Evolutionary conservation across 1,284 basidiomycete species (phyloP).

Genomic region (Ganoderma boninense): DNA sequence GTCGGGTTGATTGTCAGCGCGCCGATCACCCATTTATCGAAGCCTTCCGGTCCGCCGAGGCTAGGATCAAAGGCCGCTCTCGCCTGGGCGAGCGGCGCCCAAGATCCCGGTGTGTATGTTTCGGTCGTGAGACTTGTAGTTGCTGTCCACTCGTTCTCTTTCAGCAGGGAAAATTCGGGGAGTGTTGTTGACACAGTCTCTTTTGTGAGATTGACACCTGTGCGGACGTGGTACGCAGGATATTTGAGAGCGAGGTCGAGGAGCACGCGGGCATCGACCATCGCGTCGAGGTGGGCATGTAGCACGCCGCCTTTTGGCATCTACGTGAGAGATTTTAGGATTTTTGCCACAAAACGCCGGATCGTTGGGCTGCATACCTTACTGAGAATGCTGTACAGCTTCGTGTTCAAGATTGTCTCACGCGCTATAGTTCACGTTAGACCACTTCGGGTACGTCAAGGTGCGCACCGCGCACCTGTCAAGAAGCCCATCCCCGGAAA

Average conservation of each 20-base stretch:
- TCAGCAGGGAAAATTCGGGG: conserved; percentile 60
- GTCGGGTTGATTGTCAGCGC: conserved; percentile 69
- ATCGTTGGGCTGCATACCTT: conserved; percentile 50
- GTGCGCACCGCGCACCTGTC: conserved; percentile 5
- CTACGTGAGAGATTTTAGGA: conserved; percentile 41
- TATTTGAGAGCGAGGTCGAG: conserved; percentile 64
- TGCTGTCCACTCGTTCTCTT: conserved; percentile 43
- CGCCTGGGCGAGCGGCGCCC: conserved; percentile 65
- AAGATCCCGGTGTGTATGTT: conserved; percentile 53
- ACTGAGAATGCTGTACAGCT: conserved; percentile 63
- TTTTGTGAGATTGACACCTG: conserved; percentile 46
- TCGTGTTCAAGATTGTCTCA: conserved; percentile 63
- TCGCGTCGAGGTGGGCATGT: conserved; percentile 78
- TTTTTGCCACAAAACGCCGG: background rate
- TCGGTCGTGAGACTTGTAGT: conserved; percentile 51
- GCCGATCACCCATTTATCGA: conserved; percentile 69
- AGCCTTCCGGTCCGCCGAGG: conserved; percentile 68
- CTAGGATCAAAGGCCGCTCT: conserved; percentile 56
- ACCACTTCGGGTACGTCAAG: background rate
- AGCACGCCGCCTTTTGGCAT: conserved; percentile 82
- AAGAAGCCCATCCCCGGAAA: conserved; percentile 25
- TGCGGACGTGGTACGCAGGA: conserved; percentile 64
- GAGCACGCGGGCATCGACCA: conserved; percentile 62
- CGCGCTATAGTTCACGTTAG: conserved; percentile 50
- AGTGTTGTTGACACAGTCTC: conserved; percentile 48